Conservation (phyloP, 805 yeast species). For the Pichia nanzhaoensis region DNA sequence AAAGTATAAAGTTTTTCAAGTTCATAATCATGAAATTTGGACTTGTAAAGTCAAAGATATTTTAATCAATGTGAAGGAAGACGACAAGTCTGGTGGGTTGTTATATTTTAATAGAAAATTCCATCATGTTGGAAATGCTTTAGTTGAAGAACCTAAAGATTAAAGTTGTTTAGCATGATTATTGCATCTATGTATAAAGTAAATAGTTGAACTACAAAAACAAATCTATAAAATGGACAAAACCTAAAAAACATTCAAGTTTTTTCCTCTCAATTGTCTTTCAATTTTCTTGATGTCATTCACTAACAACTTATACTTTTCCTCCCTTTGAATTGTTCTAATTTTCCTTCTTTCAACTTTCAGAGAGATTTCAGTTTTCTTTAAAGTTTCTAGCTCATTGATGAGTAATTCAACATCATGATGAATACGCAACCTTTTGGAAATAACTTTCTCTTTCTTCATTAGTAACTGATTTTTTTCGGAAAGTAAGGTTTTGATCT, state of each 20-base stretch:
- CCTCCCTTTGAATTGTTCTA: constrained; percentile 22
- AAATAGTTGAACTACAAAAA: not conserved
- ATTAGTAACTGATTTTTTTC: constrained; percentile 27
- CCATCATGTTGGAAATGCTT: constrained; percentile 34
- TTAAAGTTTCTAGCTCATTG: constrained; percentile 24
- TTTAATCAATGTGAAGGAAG: constrained; percentile 26
- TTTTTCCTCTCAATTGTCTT: constrained; percentile 3
- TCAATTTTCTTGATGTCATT: constrained; percentile 17
- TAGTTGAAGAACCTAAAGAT: constrained; percentile 13
- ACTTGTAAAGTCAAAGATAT: constrained; percentile 69
- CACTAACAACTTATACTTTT: constrained; percentile 19
- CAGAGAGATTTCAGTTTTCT: constrained; percentile 19
- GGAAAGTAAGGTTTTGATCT: constrained; percentile 21
- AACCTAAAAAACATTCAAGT: not conserved
- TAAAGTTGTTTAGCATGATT: not conserved
- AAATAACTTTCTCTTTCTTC: constrained; percentile 30
- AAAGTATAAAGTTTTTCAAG: constrained; percentile 42
- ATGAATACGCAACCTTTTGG: constrained; percentile 27
- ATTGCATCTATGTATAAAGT: not conserved
- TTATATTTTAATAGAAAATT: constrained; percentile 59
- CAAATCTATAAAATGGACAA: not conserved
- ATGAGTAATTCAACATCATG: constrained; percentile 20
- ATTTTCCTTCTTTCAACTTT: constrained; percentile 19
- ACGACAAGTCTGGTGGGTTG: constrained; percentile 50
- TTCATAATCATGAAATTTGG: constrained; percentile 90